Conservation (phyloP, 2,329 filamentous ascomycete genomes). For the Taxawa tesnikishii region DNA sequence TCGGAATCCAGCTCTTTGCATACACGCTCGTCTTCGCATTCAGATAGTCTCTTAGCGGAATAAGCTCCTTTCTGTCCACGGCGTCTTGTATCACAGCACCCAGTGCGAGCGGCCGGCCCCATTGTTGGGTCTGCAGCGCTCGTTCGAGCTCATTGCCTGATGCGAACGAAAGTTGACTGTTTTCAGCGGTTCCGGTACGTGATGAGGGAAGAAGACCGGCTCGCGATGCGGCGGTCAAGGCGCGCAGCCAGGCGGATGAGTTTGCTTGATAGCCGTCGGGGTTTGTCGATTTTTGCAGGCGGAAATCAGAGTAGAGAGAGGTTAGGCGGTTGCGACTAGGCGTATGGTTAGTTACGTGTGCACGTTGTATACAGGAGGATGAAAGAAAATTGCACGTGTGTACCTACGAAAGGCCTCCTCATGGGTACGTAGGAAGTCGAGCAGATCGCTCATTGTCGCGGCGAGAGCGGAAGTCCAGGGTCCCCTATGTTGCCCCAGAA, state of each 20-base stretch:
- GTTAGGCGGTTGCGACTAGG: conserved; percentile 57
- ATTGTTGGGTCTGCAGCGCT: conserved; percentile 63
- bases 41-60: conserved; percentile 60
- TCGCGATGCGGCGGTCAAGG: conserved; percentile 55
- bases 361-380: neutral
- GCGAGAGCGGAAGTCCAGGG: too few species aligned
- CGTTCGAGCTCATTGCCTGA: conserved; percentile 52
- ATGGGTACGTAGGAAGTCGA: conserved; percentile 44
- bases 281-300: conserved; percentile 60
- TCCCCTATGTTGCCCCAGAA: too few species aligned
- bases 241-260: conserved; percentile 64
- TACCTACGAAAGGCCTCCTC: conserved; percentile 38
- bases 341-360: conserved; percentile 5
- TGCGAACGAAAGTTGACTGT: conserved; percentile 33
- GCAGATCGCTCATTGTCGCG: conserved; percentile 35
- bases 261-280: conserved; percentile 79
- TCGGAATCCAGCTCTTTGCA: conserved; percentile 52
- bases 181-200: conserved; percentile 9
- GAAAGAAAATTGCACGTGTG: conserved; percentile 9
- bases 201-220: conserved; percentile 40
- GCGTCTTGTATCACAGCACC: conserved; percentile 70
- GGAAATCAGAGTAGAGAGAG: conserved; percentile 82
- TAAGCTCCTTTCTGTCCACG: conserved; percentile 53
- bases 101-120: conserved; percentile 69
- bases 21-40: conserved; percentile 58